Evolutionary conservation across 116 monocot species (phyloP).

Genomic region (Cymodocea nodosa): DNA sequence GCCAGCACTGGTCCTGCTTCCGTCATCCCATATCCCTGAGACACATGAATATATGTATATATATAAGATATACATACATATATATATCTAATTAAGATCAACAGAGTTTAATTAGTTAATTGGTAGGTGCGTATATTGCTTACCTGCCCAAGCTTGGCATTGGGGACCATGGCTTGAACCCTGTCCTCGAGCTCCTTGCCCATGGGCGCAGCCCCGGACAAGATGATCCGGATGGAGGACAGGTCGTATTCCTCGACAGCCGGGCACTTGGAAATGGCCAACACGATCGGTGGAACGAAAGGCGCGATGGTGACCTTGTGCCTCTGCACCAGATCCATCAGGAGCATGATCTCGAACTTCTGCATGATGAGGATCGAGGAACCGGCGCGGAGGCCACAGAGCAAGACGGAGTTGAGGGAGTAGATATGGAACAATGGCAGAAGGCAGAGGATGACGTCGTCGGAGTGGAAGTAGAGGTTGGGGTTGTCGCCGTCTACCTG

Average conservation of each 20-base stretch:
- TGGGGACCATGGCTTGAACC: constrained; percentile 23
- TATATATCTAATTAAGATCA: too few relatives aligned
- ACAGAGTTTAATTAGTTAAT: too few relatives aligned
- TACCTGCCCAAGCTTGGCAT: constrained; percentile 34
- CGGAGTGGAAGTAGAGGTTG: constrained; percentile 27
- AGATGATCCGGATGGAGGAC: constrained; percentile 27
- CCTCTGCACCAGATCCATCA: constrained; percentile 32
- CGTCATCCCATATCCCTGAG: constrained; percentile 50
- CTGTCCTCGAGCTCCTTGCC: constrained; percentile 42
- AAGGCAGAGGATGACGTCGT: constrained; percentile 33
- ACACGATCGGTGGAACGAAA: constrained; percentile 34
- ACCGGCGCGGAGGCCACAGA: constrained; percentile 33
- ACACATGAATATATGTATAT: not conserved
- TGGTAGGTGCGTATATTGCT: too few relatives aligned
- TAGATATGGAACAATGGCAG: constrained; percentile 46
- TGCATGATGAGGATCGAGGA: constrained; percentile 26
- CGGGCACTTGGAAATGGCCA: constrained; percentile 25
- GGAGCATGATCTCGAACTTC: constrained; percentile 25
- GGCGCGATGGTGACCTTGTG: constrained; percentile 30
- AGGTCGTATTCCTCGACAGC: constrained; percentile 18
- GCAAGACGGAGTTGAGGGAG: constrained; percentile 33
- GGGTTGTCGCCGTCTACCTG: constrained; percentile 55
- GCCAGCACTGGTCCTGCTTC: constrained; percentile 37
- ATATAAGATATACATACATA: too few relatives aligned
- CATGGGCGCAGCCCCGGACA: constrained; percentile 46